Percentiles rank a stretch among this genome's conserved stretches.
These are phyloP conservation scores for Phylloporus sp. DNA, from an alignment of 768 basidiomycete genomes.

Conservation along the genomic window DNA sequence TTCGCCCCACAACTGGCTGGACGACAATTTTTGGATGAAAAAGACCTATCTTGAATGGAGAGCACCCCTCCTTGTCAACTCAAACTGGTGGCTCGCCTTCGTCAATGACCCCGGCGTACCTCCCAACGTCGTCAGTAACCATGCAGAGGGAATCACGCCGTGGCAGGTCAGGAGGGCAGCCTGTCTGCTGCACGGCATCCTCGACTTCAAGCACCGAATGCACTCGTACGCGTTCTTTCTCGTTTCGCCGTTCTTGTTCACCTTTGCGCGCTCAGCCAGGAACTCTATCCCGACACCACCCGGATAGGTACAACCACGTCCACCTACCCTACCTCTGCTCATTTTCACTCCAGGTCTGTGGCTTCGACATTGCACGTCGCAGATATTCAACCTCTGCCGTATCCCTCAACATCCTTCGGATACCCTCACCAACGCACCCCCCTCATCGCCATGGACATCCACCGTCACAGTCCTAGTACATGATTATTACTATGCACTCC, in stretches of 20 bases:
- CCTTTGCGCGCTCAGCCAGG: constrained; percentile 44
- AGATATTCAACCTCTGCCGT: constrained; percentile 73
- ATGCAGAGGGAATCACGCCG: constrained; percentile 45
- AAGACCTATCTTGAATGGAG: constrained; percentile 88
- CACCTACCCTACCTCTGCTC: not conserved
- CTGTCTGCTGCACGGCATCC: constrained; percentile 67
- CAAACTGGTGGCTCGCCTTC: constrained; percentile 95
- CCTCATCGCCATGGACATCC: constrained; percentile 40
- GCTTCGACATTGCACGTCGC: constrained; percentile 52
- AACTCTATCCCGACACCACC: constrained; percentile 64
- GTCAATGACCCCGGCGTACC: constrained; percentile 67
- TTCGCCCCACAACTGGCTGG: constrained; percentile 90
- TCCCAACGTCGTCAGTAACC: constrained; percentile 23
- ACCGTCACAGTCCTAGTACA: constrained; percentile 64
- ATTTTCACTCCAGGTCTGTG: constrained; percentile 44
- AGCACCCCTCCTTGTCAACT: constrained; percentile 78
- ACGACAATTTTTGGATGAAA: constrained; percentile 89
- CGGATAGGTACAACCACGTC: constrained; percentile 50
- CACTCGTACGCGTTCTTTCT: constrained; percentile 45
- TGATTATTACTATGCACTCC: constrained; percentile 76
- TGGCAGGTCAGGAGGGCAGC: constrained; percentile 87
- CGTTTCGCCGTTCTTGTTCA: constrained; percentile 4
- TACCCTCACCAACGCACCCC: constrained; percentile 39
- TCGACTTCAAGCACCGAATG: constrained; percentile 68
- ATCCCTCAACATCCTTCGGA: constrained; percentile 69